Evolutionary conservation across 805 yeast species (phyloP).

Genomic region (Hanseniaspora thailandica): DNA sequence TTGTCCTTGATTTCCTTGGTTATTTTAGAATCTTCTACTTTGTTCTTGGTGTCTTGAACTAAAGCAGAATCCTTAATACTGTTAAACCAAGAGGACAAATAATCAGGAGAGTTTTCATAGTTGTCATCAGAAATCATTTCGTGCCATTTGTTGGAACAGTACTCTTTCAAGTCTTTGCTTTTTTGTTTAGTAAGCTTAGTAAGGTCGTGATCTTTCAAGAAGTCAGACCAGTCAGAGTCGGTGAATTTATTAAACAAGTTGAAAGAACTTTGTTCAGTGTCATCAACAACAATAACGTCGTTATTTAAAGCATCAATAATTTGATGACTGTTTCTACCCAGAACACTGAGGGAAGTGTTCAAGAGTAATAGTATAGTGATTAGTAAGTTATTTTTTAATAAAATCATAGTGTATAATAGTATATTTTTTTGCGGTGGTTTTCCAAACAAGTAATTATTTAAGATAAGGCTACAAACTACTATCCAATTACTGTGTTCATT

Average conservation of each 20-base stretch:
- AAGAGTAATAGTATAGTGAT: background rate
- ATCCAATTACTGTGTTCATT: no score
- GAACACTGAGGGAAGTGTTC: background rate
- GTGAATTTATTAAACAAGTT: background rate
- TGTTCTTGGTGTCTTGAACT: background rate
- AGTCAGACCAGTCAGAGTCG: constrained; percentile 24
- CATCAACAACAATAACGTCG: constrained; percentile 3
- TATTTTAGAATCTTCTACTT: background rate
- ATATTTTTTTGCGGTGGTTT: background rate
- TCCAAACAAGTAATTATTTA: no score
- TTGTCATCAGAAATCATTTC: constrained; percentile 10
- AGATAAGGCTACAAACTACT: no score
- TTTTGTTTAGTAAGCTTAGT: constrained; percentile 1
- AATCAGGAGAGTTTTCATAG: constrained; percentile 9
- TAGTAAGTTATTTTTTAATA: background rate
- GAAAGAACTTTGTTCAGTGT: background rate
- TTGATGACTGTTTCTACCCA: background rate
- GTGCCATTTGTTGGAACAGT: constrained; percentile 10
- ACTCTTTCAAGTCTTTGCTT: background rate
- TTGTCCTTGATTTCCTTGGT: background rate
- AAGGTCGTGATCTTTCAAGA: constrained; percentile 26
- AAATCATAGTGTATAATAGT: background rate
- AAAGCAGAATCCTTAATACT: background rate
- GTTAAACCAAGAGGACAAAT: constrained; percentile 5
- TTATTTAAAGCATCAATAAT: background rate